Percentiles rank a stretch among this genome's conserved stretches.
phyloP scores from a whole-genome alignment of 331 rosid genomes.

The Quercus lobata region DNA sequence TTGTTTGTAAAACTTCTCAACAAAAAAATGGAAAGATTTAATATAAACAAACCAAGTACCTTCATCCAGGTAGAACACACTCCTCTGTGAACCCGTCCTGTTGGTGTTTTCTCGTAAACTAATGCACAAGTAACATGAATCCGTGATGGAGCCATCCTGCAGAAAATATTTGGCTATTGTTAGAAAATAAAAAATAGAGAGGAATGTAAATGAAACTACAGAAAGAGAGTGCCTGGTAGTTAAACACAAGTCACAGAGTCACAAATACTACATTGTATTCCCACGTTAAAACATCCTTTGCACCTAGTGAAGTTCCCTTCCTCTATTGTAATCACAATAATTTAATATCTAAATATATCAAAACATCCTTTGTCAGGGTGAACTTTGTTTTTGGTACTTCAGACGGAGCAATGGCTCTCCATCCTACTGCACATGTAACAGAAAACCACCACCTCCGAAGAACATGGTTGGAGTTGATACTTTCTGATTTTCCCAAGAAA shows the following conservation, averaged over 20 bases:
- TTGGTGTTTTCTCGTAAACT: conserved; percentile 69
- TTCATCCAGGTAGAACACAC: conserved; percentile 99
- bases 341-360: neutral
- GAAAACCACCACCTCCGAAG: neutral
- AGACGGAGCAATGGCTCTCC: neutral
- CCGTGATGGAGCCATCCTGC: conserved; percentile 79
- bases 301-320: neutral
- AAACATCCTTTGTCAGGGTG: neutral
- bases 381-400: neutral
- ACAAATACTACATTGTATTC: neutral
- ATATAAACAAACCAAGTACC: conserved; percentile 45
- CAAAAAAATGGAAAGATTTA: conserved; percentile 5
- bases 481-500: neutral
- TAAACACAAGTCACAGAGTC: neutral
- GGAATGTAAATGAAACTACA: neutral
- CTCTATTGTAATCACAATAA: neutral
- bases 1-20: neutral
- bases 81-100: conserved; percentile 89
- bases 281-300: neutral
- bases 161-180: conserved; percentile 17
- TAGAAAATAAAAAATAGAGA: neutral
- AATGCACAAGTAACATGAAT: conserved; percentile 97
- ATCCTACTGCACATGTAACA: neutral
- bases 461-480: neutral
- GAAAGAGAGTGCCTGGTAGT: neutral